Base-by-base conservation (phyloP, 305 asterid genomes). In the Solanum hybrid region DNA sequence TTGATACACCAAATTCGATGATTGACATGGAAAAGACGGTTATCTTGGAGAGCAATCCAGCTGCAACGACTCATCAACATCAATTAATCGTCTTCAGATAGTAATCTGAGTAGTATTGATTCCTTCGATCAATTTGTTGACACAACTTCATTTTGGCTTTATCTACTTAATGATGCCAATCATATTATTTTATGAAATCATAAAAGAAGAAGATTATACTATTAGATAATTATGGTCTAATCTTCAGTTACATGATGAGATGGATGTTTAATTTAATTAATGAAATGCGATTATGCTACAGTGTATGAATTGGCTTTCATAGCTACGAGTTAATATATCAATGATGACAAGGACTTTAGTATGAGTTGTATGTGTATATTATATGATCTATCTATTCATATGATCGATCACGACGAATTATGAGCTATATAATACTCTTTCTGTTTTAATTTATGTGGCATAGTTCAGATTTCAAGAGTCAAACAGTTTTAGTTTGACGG, bases 31-130 rank as follows among this genome's bases (percentile, higher is more conserved):
- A 35, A 77, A 77, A 22, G 2, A 20, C 51, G 6, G 29, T 77
- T 77, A 35, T 77, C 51, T 77, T 77, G 84, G 87, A 83, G 39
- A 83, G 87, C 87, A 83, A 83, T 83, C 87, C 39, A 28, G 26
- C 34, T 26, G 24, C 6, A 13, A 26, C 1, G 22, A 76, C 82
- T 76, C 40, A 34, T 42, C 18, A 28, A 8, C 3, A 26, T 76
- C 14, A 73, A 3, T 34, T 34, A 34, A 34, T 74, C 36, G 1
- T 57, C 11, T 2, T 39, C 61, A 39, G 2, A 81, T 40, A 26
- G 26, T 51, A 51, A 51, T 36, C 39, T 36, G 39, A 36, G 39
- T 36, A 36, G 39, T 1, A 82, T 42, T 24, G 37, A 42, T 22
- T 16, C 71, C 64, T 51, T 51, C 1, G 22, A 51, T 51, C 64